These are phyloP conservation scores for Leccinum sublutescens DNA, from an alignment of 768 basidiomycete genomes.

Conservation along the genomic window DNA sequence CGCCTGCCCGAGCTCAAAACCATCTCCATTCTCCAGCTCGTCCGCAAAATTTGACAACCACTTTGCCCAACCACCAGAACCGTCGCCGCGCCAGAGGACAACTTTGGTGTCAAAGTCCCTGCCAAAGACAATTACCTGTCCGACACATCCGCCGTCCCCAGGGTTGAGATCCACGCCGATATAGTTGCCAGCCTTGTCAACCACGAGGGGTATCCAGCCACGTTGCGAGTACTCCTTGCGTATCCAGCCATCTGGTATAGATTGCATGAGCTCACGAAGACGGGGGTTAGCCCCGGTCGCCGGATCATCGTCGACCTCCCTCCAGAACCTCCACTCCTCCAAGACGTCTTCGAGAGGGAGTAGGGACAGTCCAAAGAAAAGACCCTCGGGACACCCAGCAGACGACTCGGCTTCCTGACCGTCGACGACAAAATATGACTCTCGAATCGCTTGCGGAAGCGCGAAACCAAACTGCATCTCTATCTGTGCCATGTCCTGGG, in stretches of 20 bases:
- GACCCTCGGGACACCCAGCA: conserved; percentile 83
- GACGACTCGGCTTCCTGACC: conserved; percentile 93
- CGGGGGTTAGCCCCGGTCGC: conserved; percentile 74
- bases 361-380: conserved; percentile 95
- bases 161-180: conserved; percentile 95
- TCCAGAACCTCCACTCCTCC: conserved; percentile 96
- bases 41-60: conserved; percentile 92
- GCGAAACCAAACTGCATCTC: conserved; percentile 83
- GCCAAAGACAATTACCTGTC: conserved; percentile 98
- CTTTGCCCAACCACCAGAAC: conserved; percentile 88
- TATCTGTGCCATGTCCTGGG: conserved; percentile 74
- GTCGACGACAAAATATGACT: conserved; percentile 84
- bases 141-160: conserved; percentile 65
- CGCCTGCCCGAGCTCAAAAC: conserved; percentile 70
- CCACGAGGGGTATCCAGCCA: conserved; percentile 95
- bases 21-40: conserved; percentile 87
- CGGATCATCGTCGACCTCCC: conserved; percentile 89
- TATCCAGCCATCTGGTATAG: conserved; percentile 88
- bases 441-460: conserved; percentile 84
- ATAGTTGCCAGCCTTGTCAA: conserved; percentile 95
- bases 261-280: conserved; percentile 77
- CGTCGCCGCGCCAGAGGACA: conserved; percentile 91
- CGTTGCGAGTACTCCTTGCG: conserved; percentile 86
- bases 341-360: conserved; percentile 90
- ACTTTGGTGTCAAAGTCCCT: conserved; percentile 98